A percentile compares a stretch with the other conserved stretches of the same genome.
Conservation (phyloP, 1,284 basidiomycete genomes). For the Microbotryomycetes sp. region DNA sequence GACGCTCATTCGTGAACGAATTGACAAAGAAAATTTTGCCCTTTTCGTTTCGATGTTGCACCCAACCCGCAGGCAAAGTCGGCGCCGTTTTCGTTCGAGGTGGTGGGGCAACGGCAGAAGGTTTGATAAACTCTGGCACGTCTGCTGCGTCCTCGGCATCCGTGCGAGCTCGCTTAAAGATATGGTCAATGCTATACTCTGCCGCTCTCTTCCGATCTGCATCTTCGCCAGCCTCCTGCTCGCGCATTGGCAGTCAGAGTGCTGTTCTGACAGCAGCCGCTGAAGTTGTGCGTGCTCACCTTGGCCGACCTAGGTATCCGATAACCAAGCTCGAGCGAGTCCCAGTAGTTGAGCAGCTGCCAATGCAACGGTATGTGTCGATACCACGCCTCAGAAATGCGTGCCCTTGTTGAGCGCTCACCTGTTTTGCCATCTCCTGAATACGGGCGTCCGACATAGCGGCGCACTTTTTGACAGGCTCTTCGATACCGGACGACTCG, state of each 20-base stretch:
- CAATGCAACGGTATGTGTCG: too few relatives aligned
- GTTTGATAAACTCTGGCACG: neutral
- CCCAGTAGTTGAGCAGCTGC: slow-evolving; percentile 66
- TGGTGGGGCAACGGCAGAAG: neutral
- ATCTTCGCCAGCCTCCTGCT: slow-evolving; percentile 10
- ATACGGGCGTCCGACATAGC: slow-evolving; percentile 48
- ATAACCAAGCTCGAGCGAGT: slow-evolving; percentile 63
- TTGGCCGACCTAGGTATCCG: slow-evolving; percentile 62
- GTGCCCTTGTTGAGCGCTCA: too few relatives aligned
- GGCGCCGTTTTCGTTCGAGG: neutral
- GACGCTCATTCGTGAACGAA: slow-evolving; percentile 5
- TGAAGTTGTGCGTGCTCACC: neutral
- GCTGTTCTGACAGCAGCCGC: neutral
- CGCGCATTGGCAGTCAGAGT: neutral
- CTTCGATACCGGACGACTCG: slow-evolving; percentile 71
- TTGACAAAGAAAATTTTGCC: slow-evolving; percentile 22
- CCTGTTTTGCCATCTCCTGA: slow-evolving; percentile 54
- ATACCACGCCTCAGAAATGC: too few relatives aligned
- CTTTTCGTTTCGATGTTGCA: neutral
- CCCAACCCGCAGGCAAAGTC: neutral
- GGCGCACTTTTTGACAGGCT: slow-evolving; percentile 54
- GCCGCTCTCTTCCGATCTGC: slow-evolving; percentile 18
- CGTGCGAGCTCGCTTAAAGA: slow-evolving; percentile 37
- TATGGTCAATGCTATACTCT: slow-evolving; percentile 41
- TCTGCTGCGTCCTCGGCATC: slow-evolving; percentile 6